Percentiles rank a stretch among this genome's conserved stretches.
Evolutionary conservation across 116 monocot genomes (phyloP).

Genomic region (Cymodocea nodosa): DNA sequence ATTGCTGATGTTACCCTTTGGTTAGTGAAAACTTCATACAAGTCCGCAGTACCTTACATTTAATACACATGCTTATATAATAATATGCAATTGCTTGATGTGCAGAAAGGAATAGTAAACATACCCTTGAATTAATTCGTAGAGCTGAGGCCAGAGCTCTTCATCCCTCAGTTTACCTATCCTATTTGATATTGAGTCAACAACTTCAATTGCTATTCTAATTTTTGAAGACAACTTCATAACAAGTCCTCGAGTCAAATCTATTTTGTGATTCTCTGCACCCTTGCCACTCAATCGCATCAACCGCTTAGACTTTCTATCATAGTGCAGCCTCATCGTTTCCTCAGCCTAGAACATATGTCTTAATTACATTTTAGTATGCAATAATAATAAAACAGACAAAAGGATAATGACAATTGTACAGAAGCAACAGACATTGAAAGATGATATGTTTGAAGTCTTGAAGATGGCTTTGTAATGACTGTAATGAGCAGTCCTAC

Average conservation of each 20-base stretch:
- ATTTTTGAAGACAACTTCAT: conserved; percentile 70
- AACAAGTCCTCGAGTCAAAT: conserved; percentile 35
- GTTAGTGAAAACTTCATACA: no score
- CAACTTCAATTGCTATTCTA: conserved; percentile 68
- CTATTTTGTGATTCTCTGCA: conserved; percentile 55
- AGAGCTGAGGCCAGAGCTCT: conserved; percentile 85
- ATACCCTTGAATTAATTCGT: conserved; percentile 81
- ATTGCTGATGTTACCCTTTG: no score
- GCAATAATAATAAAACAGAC: neutral
- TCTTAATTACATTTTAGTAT: neutral
- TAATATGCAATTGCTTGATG: no score
- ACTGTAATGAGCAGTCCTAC: no score
- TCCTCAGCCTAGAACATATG: conserved; percentile 55
- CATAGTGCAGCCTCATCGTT: conserved; percentile 46
- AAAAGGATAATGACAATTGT: neutral
- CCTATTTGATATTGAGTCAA: conserved; percentile 67
- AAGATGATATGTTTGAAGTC: no score
- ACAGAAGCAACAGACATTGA: neutral
- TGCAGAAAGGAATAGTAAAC: neutral
- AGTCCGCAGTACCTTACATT: no score
- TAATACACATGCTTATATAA: no score
- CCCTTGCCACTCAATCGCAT: conserved; percentile 48
- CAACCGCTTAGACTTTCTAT: conserved; percentile 36
- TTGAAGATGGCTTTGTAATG: no score
- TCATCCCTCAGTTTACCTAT: conserved; percentile 80